Conservation (phyloP, 805 yeast species). For the Teunomyces gatunensis region DNA sequence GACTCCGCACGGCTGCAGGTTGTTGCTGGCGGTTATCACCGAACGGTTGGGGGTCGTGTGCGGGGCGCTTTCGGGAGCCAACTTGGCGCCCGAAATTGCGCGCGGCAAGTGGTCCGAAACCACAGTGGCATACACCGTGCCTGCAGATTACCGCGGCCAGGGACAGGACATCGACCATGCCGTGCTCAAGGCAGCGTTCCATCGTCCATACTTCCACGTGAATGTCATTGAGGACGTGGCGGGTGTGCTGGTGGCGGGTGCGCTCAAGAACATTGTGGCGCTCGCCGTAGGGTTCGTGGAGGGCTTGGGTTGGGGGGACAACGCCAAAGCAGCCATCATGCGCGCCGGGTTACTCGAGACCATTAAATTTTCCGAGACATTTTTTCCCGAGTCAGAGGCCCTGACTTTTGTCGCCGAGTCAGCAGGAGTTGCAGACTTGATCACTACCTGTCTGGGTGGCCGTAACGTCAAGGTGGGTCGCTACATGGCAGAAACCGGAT, state of each 20-base stretch:
- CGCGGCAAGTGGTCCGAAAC: slow-evolving; percentile 48
- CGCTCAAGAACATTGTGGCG: slow-evolving; percentile 46
- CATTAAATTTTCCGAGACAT: slow-evolving; percentile 37
- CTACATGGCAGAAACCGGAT: slow-evolving; percentile 44
- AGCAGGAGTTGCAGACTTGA: slow-evolving; percentile 48
- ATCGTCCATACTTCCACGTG: slow-evolving; percentile 47
- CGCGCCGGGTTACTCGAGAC: slow-evolving; percentile 44
- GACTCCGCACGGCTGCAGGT: slow-evolving; percentile 40
- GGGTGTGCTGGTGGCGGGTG: slow-evolving; percentile 48
- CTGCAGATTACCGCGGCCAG: slow-evolving; percentile 38
- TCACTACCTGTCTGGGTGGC: slow-evolving; percentile 48
- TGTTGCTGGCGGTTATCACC: slow-evolving; percentile 42
- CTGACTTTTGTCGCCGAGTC: slow-evolving; percentile 44
- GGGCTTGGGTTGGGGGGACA: slow-evolving; percentile 50
- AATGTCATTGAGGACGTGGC: slow-evolving; percentile 44
- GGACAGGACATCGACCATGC: slow-evolving; percentile 41
- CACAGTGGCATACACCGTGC: slow-evolving; percentile 41
- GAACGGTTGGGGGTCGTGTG: slow-evolving; percentile 43
- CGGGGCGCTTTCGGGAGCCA: slow-evolving; percentile 49
- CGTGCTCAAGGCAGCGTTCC: slow-evolving; percentile 43
- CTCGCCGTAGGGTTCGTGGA: slow-evolving; percentile 47
- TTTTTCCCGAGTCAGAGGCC: slow-evolving; percentile 35
- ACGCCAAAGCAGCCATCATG: slow-evolving; percentile 48
- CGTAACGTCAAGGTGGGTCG: slow-evolving; percentile 47
- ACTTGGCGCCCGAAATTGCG: slow-evolving; percentile 47